phyloP scores from a whole-genome alignment of 2,329 filamentous ascomycete species.

The Exophiala alcalophila region DNA sequence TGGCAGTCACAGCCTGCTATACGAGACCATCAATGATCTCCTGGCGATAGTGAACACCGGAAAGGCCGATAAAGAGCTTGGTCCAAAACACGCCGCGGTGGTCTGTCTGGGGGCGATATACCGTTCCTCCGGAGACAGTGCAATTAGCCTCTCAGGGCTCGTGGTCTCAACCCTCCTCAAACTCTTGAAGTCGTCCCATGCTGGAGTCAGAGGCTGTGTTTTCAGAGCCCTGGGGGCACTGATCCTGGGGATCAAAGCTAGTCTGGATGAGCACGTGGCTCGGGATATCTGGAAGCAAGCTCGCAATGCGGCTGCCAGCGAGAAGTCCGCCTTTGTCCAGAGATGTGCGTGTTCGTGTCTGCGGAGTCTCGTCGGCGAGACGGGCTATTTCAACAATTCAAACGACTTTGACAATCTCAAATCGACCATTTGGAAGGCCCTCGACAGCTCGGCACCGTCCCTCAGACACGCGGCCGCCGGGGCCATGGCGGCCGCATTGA shows the following conservation, averaged over 20 bases:
- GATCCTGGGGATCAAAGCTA: slow-evolving; percentile 67
- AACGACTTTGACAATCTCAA: slow-evolving; percentile 89
- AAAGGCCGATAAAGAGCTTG: slow-evolving; percentile 75
- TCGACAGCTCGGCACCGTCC: slow-evolving; percentile 71
- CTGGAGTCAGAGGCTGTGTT: slow-evolving; percentile 75
- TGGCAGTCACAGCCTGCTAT: slow-evolving; percentile 86
- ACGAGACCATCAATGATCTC: slow-evolving; percentile 91
- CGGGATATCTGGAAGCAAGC: slow-evolving; percentile 92
- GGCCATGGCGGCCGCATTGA: slow-evolving; percentile 76
- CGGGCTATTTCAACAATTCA: slow-evolving; percentile 79
- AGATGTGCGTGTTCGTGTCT: slow-evolving; percentile 76
- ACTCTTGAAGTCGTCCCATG: slow-evolving; percentile 76
- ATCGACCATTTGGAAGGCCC: slow-evolving; percentile 75
- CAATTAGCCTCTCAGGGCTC: slow-evolving; percentile 75
- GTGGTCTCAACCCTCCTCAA: slow-evolving; percentile 71
- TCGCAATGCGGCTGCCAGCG: slow-evolving; percentile 68
- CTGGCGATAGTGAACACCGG: slow-evolving; percentile 67
- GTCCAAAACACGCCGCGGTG: slow-evolving; percentile 81
- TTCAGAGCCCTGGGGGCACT: slow-evolving; percentile 75
- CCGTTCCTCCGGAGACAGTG: slow-evolving; percentile 88
- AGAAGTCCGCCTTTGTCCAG: slow-evolving; percentile 81
- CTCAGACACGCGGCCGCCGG: slow-evolving; percentile 84
- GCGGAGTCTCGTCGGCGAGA: slow-evolving; percentile 67
- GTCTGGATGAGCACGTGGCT: slow-evolving; percentile 79
- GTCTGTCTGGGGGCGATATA: slow-evolving; percentile 86